Percentiles rank a stretch among this genome's conserved stretches.
phyloP scores from a whole-genome alignment of 2,329 filamentous ascomycete species.

The Fusarium verticillioides region DNA sequence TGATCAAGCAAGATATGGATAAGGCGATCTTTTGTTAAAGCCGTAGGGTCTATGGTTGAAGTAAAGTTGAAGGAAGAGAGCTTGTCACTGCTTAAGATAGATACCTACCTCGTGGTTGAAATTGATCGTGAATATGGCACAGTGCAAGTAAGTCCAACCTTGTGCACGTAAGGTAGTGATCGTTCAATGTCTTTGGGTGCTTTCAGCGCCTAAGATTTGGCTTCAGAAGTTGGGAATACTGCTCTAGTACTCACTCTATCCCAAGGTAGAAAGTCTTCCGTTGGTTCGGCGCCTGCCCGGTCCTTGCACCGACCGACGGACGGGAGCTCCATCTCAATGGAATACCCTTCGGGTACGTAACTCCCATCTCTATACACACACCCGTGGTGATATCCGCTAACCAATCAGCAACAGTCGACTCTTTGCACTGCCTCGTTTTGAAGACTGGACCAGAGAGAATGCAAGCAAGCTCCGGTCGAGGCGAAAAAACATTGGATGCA shows the following conservation, averaged over 20 bases:
- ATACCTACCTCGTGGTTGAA: background rate
- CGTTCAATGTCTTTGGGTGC: background rate
- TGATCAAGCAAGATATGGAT: background rate
- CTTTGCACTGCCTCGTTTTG: constrained; percentile 40
- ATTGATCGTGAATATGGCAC: background rate
- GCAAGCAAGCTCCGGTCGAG: constrained; percentile 7
- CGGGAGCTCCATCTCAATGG: background rate
- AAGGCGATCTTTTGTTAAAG: background rate
- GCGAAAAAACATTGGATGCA: constrained; percentile 22
- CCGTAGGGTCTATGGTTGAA: background rate
- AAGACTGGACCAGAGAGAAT: constrained; percentile 1
- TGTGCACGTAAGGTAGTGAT: background rate
- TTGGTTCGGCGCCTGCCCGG: constrained; percentile 14
- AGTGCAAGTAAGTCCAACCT: background rate
- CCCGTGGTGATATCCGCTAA: background rate
- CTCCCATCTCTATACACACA: background rate
- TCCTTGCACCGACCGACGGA: constrained; percentile 18
- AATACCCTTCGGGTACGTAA: background rate
- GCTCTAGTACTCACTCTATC: background rate
- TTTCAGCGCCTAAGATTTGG: background rate
- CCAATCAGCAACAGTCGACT: constrained; percentile 23
- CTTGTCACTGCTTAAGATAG: background rate
- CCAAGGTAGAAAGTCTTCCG: constrained; percentile 25
- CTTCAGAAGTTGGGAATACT: constrained; percentile 7
- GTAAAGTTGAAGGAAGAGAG: background rate